These are phyloP conservation scores for Leccinum boreale DNA, from an alignment of 768 basidiomycete genomes.

Conservation along the genomic window DNA sequence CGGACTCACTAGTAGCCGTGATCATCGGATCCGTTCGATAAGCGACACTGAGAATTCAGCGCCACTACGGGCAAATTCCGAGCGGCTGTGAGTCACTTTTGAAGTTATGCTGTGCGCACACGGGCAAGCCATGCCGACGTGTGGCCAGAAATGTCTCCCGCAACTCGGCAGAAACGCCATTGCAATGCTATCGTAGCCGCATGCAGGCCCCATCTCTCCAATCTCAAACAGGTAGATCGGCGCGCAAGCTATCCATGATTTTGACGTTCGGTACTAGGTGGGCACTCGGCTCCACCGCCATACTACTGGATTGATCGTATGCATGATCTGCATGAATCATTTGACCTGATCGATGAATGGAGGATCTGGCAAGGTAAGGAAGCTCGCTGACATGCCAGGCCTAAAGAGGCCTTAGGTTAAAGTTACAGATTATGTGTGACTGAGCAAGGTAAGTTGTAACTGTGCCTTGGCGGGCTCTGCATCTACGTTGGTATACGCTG, in stretches of 20 bases:
- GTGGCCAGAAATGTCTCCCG: neutral
- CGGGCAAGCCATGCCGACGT: neutral
- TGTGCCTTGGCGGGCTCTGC: too few relatives aligned
- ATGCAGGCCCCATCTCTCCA: too few relatives aligned
- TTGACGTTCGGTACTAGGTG: neutral
- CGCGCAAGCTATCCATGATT: neutral
- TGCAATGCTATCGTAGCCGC: neutral
- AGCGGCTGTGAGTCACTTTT: neutral
- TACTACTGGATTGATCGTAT: neutral
- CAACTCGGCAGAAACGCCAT: neutral
- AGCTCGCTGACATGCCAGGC: too few relatives aligned
- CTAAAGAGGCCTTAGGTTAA: too few relatives aligned
- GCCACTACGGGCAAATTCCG: neutral
- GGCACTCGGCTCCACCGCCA: neutral
- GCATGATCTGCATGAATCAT: neutral
- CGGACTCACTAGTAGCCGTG: too few relatives aligned
- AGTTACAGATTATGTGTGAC: too few relatives aligned
- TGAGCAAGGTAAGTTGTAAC: too few relatives aligned
- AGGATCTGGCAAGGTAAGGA: too few relatives aligned
- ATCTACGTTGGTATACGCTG: too few relatives aligned
- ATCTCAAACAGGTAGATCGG: neutral
- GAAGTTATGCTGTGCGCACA: neutral
- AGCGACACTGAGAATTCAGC: too few relatives aligned
- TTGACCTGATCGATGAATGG: too few relatives aligned
- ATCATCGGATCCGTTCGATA: too few relatives aligned